Conservation (phyloP, 495 filamentous ascomycete genomes). For the Articulospora tetracladia region DNA sequence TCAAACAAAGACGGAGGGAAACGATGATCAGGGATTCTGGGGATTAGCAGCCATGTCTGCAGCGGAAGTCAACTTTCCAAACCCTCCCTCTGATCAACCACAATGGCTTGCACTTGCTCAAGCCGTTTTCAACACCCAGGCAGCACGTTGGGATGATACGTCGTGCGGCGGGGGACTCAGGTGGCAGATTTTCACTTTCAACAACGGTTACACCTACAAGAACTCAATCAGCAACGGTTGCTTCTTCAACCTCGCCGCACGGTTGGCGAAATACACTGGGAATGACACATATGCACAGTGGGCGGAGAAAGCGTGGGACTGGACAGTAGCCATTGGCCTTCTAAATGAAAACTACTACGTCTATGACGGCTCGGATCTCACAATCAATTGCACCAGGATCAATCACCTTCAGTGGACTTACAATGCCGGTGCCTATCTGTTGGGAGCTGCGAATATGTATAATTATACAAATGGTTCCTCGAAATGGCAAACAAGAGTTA, state of each 20-base stretch:
- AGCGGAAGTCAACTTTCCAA: constrained; percentile 57
- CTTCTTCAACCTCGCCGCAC: constrained; percentile 73
- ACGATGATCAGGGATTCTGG: constrained; percentile 69
- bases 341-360: constrained; percentile 45
- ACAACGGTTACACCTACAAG: constrained; percentile 70
- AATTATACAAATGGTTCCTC: constrained; percentile 50
- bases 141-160: constrained; percentile 54
- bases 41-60: constrained; percentile 65
- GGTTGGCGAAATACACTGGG: constrained; percentile 67
- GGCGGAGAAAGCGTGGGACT: constrained; percentile 68
- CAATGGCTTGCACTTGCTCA: constrained; percentile 80
- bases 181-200: constrained; percentile 77
- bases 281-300: constrained; percentile 68
- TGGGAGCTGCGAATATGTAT: constrained; percentile 67
- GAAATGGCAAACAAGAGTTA: constrained; percentile 49
- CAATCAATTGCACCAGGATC: constrained; percentile 45
- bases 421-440: constrained; percentile 63
- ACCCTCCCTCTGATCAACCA: constrained; percentile 51
- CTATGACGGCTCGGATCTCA: constrained; percentile 53
- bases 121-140: constrained; percentile 70
- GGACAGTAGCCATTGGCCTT: constrained; percentile 50
- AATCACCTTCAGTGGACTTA: constrained; percentile 61
- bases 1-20: constrained; percentile 59
- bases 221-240: constrained; percentile 74
- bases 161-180: constrained; percentile 73